Conservation (phyloP, 2,329 filamentous ascomycete species). For the Epichloe bromicola region DNA sequence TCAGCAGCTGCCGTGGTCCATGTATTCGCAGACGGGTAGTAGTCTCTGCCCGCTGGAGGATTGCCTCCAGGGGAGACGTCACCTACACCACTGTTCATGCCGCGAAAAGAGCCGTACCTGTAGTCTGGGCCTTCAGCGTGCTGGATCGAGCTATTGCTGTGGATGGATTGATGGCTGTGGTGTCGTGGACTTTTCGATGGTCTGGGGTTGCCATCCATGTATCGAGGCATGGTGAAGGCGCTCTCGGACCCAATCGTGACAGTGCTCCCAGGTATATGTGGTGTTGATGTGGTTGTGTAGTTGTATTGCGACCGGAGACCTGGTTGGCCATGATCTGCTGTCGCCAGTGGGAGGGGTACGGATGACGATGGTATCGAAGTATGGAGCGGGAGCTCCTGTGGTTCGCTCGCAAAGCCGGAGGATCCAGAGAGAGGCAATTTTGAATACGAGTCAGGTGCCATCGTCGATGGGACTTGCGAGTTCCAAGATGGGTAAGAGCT, state of each 20-base stretch:
- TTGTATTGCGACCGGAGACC: slow-evolving; percentile 41
- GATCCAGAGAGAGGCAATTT: slow-evolving; percentile 39
- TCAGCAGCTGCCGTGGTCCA: slow-evolving; percentile 41
- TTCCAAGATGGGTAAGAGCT: slow-evolving; percentile 49
- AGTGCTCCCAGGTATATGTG: slow-evolving; percentile 33
- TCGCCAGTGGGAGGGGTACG: slow-evolving; percentile 36
- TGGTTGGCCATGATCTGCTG: slow-evolving; percentile 33
- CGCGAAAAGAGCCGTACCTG: slow-evolving; percentile 36
- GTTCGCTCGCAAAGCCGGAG: slow-evolving; percentile 34
- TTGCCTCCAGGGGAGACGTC: slow-evolving; percentile 20
- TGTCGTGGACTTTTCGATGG: slow-evolving; percentile 45
- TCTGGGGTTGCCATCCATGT: slow-evolving; percentile 39
- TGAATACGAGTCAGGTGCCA: slow-evolving; percentile 37
- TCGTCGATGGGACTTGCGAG: slow-evolving; percentile 36
- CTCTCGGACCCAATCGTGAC: slow-evolving; percentile 27
- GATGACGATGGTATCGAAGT: slow-evolving; percentile 36
- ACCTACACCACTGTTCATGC: slow-evolving; percentile 15
- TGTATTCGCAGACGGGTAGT: slow-evolving; percentile 37
- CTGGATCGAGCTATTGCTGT: slow-evolving; percentile 34
- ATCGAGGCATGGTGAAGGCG: slow-evolving; percentile 40
- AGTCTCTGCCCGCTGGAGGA: slow-evolving; percentile 30
- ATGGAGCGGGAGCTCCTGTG: slow-evolving; percentile 40
- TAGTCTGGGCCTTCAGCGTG: slow-evolving; percentile 40
- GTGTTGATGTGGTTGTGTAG: slow-evolving; percentile 37
- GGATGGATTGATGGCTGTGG: slow-evolving; percentile 39